Base-by-base conservation (phyloP, 2,329 filamentous ascomycete species). In the Epicoccum nigrum region DNA sequence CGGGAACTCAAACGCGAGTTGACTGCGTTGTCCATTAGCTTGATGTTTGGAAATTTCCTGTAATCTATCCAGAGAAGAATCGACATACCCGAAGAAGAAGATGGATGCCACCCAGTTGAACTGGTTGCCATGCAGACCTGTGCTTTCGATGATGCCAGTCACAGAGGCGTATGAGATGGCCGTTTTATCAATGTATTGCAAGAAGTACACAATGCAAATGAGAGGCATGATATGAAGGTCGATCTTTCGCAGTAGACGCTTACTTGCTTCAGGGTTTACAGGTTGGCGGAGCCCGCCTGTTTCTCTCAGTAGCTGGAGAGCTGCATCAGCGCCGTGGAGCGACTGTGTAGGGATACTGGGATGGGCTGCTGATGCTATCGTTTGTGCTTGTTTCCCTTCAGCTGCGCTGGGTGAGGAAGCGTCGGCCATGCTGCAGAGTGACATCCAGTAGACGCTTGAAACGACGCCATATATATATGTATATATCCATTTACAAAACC, bases 141-240 rank as follows among this genome's bases (percentile, higher is more conserved):
- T 81, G 17, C 76, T 75, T 11, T 69, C 66, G 53, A 83, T 79
- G 0, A 84, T 70, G 39, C 84, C 82, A 52, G 83, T 84, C 0
- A 84, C 79, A 2, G 81, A 81, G 0, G 78, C 76, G 60, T 83
- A 84, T 0, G 76, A 76, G 4, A 83, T 68, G 0, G 81, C 78
- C 54, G 80, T 77, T 67, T 84, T 85, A 65, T 83, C 81, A 59
- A 83, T 79, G 53, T 81, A 83, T 55, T 84, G 81, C 5, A 84
- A 69, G 2, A 79, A 66, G 39, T 77, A 82, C 0, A 79, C 81
- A 1, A 76, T 75, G 30, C 74, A 76, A 2, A 85, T 75, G 5
- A 84, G 70, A 0, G 82, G 82, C 54, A 84, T 72, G 7, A 84
- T 58, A 0, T 76, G 62, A 50, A 76, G 69, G 51, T 84, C 82